Base-by-base conservation (phyloP, 805 yeast species). In the Candida chauliodis region DNA sequence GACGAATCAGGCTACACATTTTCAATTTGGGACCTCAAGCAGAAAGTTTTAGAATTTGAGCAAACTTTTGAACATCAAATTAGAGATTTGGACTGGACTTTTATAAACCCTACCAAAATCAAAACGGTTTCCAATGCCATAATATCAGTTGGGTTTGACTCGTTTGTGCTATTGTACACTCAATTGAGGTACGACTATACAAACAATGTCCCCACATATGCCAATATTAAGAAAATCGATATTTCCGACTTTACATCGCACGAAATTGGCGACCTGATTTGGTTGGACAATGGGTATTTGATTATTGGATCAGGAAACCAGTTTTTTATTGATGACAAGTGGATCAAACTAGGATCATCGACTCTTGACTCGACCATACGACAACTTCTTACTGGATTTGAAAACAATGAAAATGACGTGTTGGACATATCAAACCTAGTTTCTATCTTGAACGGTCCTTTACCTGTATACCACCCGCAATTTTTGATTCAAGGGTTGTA, bases 381-480 rank as follows among this genome's bases (percentile, higher is more conserved):
- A 27, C 62, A 68, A 47, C 53, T 68, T 35, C 46, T 65, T 43
- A 52, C 54, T 11, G 71, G 71, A 1, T 61, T 56, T 35, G 16
- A 31, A 5, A 19, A 25, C 17, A 27, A 33, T 21, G 33, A 26
- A 9, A 34, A 30, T 39, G 45, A 63, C 70, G 49, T 53, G 3
- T 60, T 53, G 42, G 76, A 72, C 44, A 73, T 90, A 2, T 73
- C 85, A 42, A 84, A 82, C 48, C 67, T 90, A 41, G 84, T 83
- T 35, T 66, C 86, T 11, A 81, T 89, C 4, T 61, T 90, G 39
- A 90, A 90, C 61, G 97, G 97, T 22, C 93, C 95, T 0, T 58
- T 91, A 11, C 96, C 97, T 0, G 62, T 88, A 1, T 90, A 86
- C 49, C 97, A 91, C 52, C 98, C 98, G 0, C 96, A 89, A 56